Evolutionary conservation across 495 filamentous ascomycete species (phyloP).

Genomic region (Trichoderma reesei): DNA sequence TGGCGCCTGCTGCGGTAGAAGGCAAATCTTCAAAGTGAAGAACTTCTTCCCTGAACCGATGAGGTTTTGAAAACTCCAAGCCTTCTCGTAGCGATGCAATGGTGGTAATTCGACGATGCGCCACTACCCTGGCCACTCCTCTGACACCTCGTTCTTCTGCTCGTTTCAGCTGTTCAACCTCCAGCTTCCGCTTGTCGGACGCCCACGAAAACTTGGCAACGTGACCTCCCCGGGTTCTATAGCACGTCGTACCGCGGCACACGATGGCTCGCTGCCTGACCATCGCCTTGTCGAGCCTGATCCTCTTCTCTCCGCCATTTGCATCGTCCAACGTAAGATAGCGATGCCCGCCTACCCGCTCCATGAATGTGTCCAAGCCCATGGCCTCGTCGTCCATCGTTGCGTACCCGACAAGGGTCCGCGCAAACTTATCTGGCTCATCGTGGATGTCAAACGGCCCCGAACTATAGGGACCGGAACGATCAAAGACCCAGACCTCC

Average conservation of each 20-base stretch:
- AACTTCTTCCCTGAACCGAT: neutral
- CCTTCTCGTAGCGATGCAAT: neutral
- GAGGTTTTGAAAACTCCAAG: neutral
- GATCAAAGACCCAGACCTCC: conserved; percentile 30
- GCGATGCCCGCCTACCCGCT: neutral
- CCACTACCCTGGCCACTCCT: neutral
- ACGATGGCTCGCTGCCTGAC: neutral
- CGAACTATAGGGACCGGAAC: conserved; percentile 27
- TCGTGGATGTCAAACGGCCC: conserved; percentile 25
- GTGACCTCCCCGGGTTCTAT: neutral
- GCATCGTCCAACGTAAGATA: neutral
- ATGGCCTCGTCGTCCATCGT: neutral
- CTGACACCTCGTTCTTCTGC: neutral
- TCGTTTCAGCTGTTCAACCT: neutral
- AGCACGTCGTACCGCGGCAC: neutral
- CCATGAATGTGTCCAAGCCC: neutral
- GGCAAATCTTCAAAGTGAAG: neutral
- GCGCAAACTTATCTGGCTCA: conserved; percentile 10
- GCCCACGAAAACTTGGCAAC: neutral
- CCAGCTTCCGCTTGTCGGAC: neutral
- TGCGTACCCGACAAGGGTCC: neutral
- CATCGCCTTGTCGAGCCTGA: neutral
- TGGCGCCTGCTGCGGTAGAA: neutral
- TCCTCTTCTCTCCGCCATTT: neutral
- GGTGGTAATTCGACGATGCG: neutral